Evolutionary conservation across 1,284 basidiomycete species (phyloP), one percentile per base, ranked within the genome.

Genomic region (Malassezia restricta): DNA sequence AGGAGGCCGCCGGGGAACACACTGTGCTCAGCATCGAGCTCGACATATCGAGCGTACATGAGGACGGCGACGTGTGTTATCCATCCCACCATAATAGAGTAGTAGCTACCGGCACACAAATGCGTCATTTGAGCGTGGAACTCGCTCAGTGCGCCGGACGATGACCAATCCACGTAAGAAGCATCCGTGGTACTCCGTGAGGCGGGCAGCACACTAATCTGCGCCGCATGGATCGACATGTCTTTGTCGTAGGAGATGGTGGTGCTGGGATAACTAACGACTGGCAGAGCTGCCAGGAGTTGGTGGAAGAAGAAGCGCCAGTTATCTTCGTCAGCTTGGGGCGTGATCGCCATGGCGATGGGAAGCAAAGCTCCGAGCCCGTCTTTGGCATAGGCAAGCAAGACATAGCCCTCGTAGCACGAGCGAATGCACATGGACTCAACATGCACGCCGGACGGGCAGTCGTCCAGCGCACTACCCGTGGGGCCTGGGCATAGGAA

Each of bases 281-380:
- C 50, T 6, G 53, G 53, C 39, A 55, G 24, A 7, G 42, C 43
- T 1, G 53, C 39, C 27, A 55, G 39, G 12, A 55, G 27, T 40
- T 55, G 53, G 14, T 55, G 53, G 32, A 55, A 50, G n/a, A 55
- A 50, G 43, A 55, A 55, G 14, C 53, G 48, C 53, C 53, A 55
- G 37, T 55, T 55, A 5, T 55, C 53, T 40, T 55, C 53, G 43
- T 55, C 53, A 8, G 48, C 47, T 4, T 27, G 43, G 5, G 53
- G 43, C 12, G 48, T 55, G 8, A 55, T 55, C 8, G 39, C 53
- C 6, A 55, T 37, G 5, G 53, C 53, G 5, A 50, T 41, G 7
- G 53, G 53, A 5, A 55, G 17, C 5, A 50, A 30, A 8, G 47
- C 47, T 3, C 47, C 47, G 1, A 55, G 43, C 3, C 48, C 43